These are phyloP conservation scores for Mycena vulgaris DNA, from an alignment of 768 basidiomycete genomes.

Conservation along the genomic window DNA sequence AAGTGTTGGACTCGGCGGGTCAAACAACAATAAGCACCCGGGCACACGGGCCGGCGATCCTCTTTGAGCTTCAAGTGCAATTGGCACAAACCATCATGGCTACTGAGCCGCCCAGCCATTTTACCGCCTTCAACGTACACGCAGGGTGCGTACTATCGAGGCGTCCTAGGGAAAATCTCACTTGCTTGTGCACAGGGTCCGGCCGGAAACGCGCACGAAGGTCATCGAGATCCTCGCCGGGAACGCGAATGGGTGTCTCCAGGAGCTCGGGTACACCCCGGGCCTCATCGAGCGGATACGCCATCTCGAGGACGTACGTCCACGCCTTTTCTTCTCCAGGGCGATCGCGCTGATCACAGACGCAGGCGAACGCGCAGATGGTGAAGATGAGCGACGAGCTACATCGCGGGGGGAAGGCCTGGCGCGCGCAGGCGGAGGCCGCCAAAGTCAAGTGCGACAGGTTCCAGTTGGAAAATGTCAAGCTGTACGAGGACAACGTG, in stretches of 20 bases:
- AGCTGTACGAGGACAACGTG: slow-evolving; percentile 57
- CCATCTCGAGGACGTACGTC: slow-evolving; percentile 51
- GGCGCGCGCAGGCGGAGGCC: slow-evolving; percentile 2
- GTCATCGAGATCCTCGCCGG: slow-evolving; percentile 61
- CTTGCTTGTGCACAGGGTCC: not conserved
- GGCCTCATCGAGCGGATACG: slow-evolving; percentile 56
- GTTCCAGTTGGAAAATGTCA: slow-evolving; percentile 46
- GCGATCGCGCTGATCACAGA: not conserved
- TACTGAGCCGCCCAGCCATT: not conserved
- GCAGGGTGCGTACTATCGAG: not conserved
- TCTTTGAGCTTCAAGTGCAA: not conserved
- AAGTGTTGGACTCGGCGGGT: too few species aligned
- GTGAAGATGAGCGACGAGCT: not conserved
- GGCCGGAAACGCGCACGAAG: slow-evolving; percentile 48
- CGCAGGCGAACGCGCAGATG: not conserved
- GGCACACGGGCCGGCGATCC: not conserved
- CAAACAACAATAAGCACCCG: not conserved
- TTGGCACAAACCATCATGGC: not conserved
- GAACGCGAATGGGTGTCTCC: slow-evolving; percentile 62
- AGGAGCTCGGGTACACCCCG: slow-evolving; percentile 64
- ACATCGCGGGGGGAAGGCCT: not conserved
- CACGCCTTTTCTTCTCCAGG: slow-evolving; percentile 43
- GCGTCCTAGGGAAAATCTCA: not conserved
- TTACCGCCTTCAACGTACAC: not conserved
- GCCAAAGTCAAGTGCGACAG: slow-evolving; percentile 9